Base-by-base conservation (phyloP, 2,329 filamentous ascomycete species). In the Hysterium pulicare region DNA sequence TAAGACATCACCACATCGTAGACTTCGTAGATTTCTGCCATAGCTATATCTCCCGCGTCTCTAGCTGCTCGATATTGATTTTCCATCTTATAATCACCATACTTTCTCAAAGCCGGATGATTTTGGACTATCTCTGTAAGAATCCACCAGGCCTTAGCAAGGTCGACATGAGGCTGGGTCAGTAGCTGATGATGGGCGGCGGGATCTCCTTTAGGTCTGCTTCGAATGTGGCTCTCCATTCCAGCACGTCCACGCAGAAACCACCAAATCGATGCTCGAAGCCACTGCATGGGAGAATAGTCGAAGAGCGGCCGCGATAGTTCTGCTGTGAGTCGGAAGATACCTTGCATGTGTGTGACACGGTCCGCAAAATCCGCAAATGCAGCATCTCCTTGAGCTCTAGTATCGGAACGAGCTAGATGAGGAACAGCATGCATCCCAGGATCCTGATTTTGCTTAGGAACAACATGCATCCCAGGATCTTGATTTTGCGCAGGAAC, bases 101-200 rank as follows among this genome's bases (percentile, higher is more conserved):
- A 69, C 23, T 42, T 53, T 26, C 42, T 48, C 20, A 68, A 31
- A 13, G 34, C 46, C 1, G 65, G 61, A 42, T 70, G 67, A 15
- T 54, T 59, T 1, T 54, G 56, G 5, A 75, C 48, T 11, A 72
- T 60, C 42, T 74, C 68, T 4, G 61, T 62, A 5, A 73, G 45
- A n/a, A 95, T 80, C 90, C 90, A 96, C 63, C 87, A 85, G 0
- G 83, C 77, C 64, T 95, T 96, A 19, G 87, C 84, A 38, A 96
- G 72, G 64, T 95, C 88, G 1, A 91, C 78, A 55, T 94, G 90
- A 1, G 88, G 84, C 66, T 95, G 90, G 44, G 86, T 79, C 64
- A 71, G 63, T 3, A 63, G 61, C 48, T 66, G 73, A 77, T 71
- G 49, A 73, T 76, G 54, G 19, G 39, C 40, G 34, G 48, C 76